A percentile compares a stretch with the other conserved stretches of the same genome.
Evolutionary conservation across 2,329 filamentous ascomycete species (phyloP).

Genomic region (Fonsecaea nubica): DNA sequence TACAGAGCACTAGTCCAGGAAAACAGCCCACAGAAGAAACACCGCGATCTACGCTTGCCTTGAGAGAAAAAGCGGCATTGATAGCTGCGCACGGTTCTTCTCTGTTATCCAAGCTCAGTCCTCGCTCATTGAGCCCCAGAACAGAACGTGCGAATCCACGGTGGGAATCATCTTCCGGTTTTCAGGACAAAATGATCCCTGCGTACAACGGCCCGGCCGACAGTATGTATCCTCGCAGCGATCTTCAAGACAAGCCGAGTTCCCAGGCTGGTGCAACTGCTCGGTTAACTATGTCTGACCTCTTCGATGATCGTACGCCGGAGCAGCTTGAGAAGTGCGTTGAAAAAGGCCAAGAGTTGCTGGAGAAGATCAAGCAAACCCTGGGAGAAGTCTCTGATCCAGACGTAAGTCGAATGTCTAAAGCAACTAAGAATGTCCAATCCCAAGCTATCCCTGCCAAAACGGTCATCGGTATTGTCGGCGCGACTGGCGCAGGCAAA

Average conservation of each 20-base stretch:
- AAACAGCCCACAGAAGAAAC: not conserved
- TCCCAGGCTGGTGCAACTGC: not conserved
- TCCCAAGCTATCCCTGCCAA: conserved; percentile 47
- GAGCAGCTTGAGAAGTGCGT: conserved; percentile 45
- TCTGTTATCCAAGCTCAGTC: not conserved
- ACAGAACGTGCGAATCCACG: not conserved
- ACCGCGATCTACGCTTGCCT: not conserved
- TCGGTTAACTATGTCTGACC: conserved; percentile 24
- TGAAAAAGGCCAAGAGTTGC: conserved; percentile 46
- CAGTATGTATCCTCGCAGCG: not conserved
- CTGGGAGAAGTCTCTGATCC: conserved; percentile 41
- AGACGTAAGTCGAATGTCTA: conserved; percentile 51
- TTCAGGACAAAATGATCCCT: not conserved
- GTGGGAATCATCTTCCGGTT: not conserved
- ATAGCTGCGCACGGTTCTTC: not conserved
- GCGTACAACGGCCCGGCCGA: not conserved
- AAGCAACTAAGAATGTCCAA: conserved; percentile 52
- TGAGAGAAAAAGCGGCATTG: not conserved
- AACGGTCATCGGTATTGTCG: conserved; percentile 62
- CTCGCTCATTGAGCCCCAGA: not conserved
- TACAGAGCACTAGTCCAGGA: not conserved
- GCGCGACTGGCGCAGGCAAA: conserved; percentile 68
- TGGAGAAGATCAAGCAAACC: conserved; percentile 45
- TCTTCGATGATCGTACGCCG: conserved; percentile 27
- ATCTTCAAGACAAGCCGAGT: not conserved